Evolutionary conservation across 805 yeast genomes (phyloP).

Genomic region (Kazachstania psychrophila): DNA sequence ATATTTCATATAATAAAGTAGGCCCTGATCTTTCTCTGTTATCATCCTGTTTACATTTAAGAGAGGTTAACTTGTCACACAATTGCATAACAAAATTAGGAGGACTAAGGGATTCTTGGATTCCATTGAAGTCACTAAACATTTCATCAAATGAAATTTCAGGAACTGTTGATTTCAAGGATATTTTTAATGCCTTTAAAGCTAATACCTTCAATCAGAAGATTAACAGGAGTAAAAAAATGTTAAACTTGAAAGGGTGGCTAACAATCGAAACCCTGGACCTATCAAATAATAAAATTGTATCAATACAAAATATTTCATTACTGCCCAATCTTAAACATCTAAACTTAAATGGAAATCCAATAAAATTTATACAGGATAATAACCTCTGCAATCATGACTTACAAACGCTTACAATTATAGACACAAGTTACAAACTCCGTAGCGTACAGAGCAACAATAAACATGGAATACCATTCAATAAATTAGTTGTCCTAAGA

Average conservation of each 20-base stretch:
- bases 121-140: conserved; percentile 10
- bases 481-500: neutral
- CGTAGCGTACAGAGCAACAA: neutral
- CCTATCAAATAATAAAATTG: conserved; percentile 18
- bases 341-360: conserved; percentile 20
- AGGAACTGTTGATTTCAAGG: conserved; percentile 21
- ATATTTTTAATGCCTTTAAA: conserved; percentile 8
- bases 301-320: conserved; percentile 14
- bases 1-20: conserved; percentile 13
- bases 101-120: conserved; percentile 6
- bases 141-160: conserved; percentile 16
- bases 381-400: neutral
- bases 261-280: conserved; percentile 17
- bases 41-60: conserved; percentile 11
- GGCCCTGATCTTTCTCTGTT: conserved; percentile 13
- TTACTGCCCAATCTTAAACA: conserved; percentile 11
- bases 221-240: no score
- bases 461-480: neutral
- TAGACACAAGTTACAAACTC: conserved; percentile 2
- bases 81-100: conserved; percentile 15
- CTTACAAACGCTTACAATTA: neutral
- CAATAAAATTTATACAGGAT: conserved; percentile 11
- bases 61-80: conserved; percentile 16
- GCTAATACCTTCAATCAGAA: conserved; percentile 3
- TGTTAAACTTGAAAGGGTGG: conserved; percentile 12